A percentile compares a stretch with the other conserved stretches of the same genome.
These are phyloP conservation scores for Lentinula novae-zelandiae DNA, from an alignment of 1,284 basidiomycete genomes.

Conservation along the genomic window DNA sequence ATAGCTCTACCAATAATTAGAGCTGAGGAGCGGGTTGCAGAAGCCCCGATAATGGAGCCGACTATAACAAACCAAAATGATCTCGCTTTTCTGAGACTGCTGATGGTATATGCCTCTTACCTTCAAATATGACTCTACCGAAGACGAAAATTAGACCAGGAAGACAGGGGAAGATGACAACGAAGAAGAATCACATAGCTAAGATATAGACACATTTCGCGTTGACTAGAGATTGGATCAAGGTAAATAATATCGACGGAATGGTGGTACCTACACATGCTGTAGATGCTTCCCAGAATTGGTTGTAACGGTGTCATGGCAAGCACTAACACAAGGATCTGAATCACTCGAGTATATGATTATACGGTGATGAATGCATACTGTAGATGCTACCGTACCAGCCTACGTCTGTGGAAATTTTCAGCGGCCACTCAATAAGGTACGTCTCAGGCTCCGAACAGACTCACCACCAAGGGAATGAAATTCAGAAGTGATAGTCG, in stretches of 20 bases:
- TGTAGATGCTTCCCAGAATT: conserved; percentile 19
- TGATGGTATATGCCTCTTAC: background rate
- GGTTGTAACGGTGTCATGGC: conserved; percentile 17
- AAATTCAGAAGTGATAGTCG: conserved; percentile 9
- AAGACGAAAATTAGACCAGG: background rate
- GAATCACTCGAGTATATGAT: too few species aligned
- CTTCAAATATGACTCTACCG: background rate
- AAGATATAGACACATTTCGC: background rate
- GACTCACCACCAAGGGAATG: conserved; percentile 12
- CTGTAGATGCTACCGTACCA: conserved; percentile 19
- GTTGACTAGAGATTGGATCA: background rate
- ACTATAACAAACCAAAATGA: background rate
- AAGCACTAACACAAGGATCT: conserved; percentile 5
- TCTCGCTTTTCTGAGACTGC: background rate
- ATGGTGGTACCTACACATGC: background rate
- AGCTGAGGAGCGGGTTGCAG: conserved; percentile 4
- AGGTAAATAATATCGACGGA: background rate
- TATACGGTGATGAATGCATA: background rate
- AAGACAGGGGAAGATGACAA: background rate
- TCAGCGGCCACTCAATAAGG: too few species aligned
- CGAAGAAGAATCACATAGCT: background rate
- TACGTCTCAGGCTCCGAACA: too few species aligned
- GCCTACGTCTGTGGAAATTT: conserved; percentile 12
- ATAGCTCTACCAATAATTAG: conserved; percentile 13
- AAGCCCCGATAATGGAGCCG: conserved; percentile 12